Conservation (phyloP, 139 green algal species). For the Dunaliella sp. region DNA sequence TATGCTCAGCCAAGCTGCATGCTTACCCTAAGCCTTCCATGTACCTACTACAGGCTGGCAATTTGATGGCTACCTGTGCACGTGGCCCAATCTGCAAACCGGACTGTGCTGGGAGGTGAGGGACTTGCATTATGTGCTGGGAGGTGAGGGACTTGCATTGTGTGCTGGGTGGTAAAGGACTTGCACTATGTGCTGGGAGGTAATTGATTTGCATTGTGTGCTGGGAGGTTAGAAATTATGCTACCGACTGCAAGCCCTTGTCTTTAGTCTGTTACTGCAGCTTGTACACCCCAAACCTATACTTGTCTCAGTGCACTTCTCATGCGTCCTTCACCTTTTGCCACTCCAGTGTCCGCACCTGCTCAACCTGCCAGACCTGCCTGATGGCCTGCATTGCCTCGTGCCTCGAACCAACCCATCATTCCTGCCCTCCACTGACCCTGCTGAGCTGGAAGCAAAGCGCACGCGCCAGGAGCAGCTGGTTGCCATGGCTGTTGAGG, state of each 20-base stretch:
- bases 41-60: constrained; percentile 52
- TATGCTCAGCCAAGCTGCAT: too few relatives aligned
- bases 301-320: too few relatives aligned
- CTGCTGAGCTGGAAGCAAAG: background rate
- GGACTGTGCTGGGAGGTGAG: constrained; percentile 53
- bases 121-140: too few relatives aligned
- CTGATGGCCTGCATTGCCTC: background rate
- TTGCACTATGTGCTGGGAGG: constrained; percentile 64
- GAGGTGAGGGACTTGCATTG: too few relatives aligned
- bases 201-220: too few relatives aligned
- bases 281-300: too few relatives aligned
- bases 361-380: constrained; percentile 32
- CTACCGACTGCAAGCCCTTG: too few relatives aligned
- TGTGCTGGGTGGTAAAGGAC: constrained; percentile 52
- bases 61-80: constrained; percentile 42
- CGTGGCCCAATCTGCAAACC: constrained; percentile 33
- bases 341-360: constrained; percentile 50
- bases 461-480: background rate
- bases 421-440: background rate
- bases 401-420: background rate
- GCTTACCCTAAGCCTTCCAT: too few relatives aligned
- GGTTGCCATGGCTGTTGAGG: background rate
- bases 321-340: background rate
- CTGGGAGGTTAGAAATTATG: too few relatives aligned
- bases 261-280: too few relatives aligned